These are phyloP conservation scores for Suhomyces sp. DNA, from an alignment of 805 yeast species.

Conservation along the genomic window DNA sequence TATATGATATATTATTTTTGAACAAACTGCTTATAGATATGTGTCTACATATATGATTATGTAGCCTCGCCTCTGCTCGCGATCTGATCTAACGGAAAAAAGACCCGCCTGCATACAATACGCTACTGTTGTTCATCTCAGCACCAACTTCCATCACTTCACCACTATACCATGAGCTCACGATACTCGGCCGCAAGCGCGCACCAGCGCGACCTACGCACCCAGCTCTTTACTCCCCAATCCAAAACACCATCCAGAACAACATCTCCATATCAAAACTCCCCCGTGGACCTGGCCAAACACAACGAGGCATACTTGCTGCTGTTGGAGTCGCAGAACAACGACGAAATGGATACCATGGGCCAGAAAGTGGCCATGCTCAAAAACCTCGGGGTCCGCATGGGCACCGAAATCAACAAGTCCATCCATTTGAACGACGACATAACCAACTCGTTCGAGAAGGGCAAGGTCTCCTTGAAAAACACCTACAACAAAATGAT, in stretches of 20 bases:
- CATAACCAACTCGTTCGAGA: slow-evolving; percentile 38
- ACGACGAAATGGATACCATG: slow-evolving; percentile 42
- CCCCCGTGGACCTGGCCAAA: slow-evolving; percentile 28
- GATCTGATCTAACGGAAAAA: too few relatives aligned
- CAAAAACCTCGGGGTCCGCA: slow-evolving; percentile 38
- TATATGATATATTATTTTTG: too few relatives aligned
- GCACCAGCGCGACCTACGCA: slow-evolving; percentile 42
- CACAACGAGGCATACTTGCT: slow-evolving; percentile 42
- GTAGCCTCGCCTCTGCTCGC: too few relatives aligned
- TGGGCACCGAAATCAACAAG: slow-evolving; percentile 45
- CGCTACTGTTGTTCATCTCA: not conserved
- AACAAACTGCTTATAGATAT: too few relatives aligned
- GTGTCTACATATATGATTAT: too few relatives aligned
- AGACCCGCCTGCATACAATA: not conserved
- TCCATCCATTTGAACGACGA: slow-evolving; percentile 40
- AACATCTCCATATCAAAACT: slow-evolving; percentile 39
- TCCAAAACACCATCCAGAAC: slow-evolving; percentile 28
- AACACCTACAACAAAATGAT: slow-evolving; percentile 44
- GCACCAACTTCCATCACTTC: not conserved
- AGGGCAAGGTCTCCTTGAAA: slow-evolving; percentile 38
- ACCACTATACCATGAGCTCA: slow-evolving; percentile 10
- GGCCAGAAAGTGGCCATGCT: slow-evolving; percentile 39
- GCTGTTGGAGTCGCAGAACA: slow-evolving; percentile 43
- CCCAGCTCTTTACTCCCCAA: slow-evolving; percentile 35
- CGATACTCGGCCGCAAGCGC: slow-evolving; percentile 20